Evolutionary conservation across 805 yeast species (phyloP), one percentile per base, ranked within the genome.

Genomic region (Hyphopichia homilentoma): DNA sequence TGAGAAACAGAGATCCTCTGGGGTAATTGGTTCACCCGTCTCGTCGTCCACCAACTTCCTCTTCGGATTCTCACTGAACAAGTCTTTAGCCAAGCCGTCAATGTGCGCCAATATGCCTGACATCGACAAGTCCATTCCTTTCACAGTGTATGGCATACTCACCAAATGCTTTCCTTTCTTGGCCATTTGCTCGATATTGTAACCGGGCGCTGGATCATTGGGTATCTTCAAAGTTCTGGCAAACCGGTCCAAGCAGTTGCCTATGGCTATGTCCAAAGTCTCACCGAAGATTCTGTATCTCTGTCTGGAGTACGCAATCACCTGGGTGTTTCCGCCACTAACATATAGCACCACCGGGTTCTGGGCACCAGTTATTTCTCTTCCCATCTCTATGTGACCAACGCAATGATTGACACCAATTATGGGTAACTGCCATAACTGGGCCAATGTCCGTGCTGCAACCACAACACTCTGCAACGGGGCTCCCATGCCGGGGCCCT

Each of bases 401-500:
- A 93, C 78, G 59, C 99, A 93, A 58, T 93, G 98, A 50, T 93
- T 93, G 3, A 93, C 98, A 0, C 97, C 97, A 6, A 93, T 81
- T 20, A 93, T 57, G 0, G 98, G 97, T 15, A 84, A 61, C 2
- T 74, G 54, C 94, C 95, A 87, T 44, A 90, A 52, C 45, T 82
- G 78, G 6, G 87, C 68, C 23, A 89, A 61, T 0, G 96, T 80
- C 51, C 99, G 68, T 1, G 98, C 97, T 1, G 95, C 94, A 30
- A 93, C 70, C 3, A 83, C 97, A 24, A 88, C 96, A 35, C 90
- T 79, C 47, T 93, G 95, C 33, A 93, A 63, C 0, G 99, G 99
- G 1, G 97, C 97, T 2, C 99, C 99, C 97, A 93, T 93, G 1
- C 99, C 99, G 1, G 98, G 99, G 4, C 98, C 98, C 59, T 84